Conservation (phyloP, 768 basidiomycete genomes). For the Amylocystis lapponica region DNA sequence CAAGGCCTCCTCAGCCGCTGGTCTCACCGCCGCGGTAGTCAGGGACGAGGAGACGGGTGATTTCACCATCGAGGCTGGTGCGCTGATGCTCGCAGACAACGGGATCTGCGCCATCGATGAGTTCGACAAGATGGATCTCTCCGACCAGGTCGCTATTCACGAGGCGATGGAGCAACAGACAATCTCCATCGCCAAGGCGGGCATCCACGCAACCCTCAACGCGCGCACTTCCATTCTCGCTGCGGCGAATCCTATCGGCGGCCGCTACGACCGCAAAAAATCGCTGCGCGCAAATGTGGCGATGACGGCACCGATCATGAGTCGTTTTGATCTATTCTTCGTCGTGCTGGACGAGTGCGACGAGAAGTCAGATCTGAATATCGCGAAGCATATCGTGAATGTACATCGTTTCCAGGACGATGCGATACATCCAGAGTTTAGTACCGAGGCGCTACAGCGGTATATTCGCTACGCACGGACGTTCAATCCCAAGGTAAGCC, state of each 20-base stretch:
- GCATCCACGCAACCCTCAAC: constrained; percentile 97
- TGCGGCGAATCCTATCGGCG: constrained; percentile 96
- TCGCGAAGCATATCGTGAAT: constrained; percentile 96
- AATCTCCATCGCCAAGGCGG: constrained; percentile 98
- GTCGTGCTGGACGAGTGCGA: constrained; percentile 97
- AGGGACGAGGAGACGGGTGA: constrained; percentile 99
- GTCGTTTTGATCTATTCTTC: constrained; percentile 96
- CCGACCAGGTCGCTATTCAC: constrained; percentile 98
- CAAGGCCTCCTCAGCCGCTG: constrained; percentile 98
- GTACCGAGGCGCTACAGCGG: constrained; percentile 91
- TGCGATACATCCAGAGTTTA: constrained; percentile 94
- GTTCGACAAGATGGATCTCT: constrained; percentile 99
- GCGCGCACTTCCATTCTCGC: constrained; percentile 97
- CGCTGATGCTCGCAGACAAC: constrained; percentile 98
- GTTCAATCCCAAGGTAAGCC: constrained; percentile 88
- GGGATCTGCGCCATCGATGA: constrained; percentile 99
- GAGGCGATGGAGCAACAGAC: constrained; percentile 99
- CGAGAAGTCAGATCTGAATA: constrained; percentile 84
- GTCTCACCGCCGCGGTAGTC: constrained; percentile 97
- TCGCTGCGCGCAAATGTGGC: constrained; percentile 87
- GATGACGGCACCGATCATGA: constrained; percentile 99
- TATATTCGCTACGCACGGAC: constrained; percentile 97
- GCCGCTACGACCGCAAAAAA: constrained; percentile 94
- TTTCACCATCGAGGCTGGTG: constrained; percentile 98
- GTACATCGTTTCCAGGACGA: constrained; percentile 94